Evolutionary conservation across 225 moss, liverwort and hornwort species (phyloP), one percentile per base, ranked within the genome.

Genomic region (Bryoerythrophyllum caledonicum): DNA sequence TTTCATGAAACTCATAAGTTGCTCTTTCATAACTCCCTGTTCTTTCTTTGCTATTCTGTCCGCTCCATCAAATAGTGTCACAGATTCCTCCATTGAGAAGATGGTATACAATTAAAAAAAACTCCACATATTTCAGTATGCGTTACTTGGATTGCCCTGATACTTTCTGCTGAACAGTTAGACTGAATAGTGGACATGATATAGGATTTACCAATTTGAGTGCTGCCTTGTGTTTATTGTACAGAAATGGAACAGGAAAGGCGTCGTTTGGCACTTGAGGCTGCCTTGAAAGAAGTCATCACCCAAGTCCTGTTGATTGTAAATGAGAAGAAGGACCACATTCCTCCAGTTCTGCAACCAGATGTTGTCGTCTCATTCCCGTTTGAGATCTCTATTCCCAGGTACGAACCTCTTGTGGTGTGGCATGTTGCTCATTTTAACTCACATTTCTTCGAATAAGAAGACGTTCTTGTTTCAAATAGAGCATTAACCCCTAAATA

Each of bases 241-340:
- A 27, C 80, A 89, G 90, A 90, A 20, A 70, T 68, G 58, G 91
- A 90, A 68, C 82, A 83, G 56, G 86, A 80, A 40, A 80, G 73
- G 66, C 87, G 91, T 28, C 86, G 90, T 74, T 80, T 82, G 5
- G 77, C 71, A 30, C 81, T 94, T 71, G 93, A 94, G 75, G 82
- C 76, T 63, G 90, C 86, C 32, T 82, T 90, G 10, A 86, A 90
- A 41, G 88, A 90, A 55, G 89, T 91, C 26, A 83, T 90, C 56
- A 75, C 79, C 37, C 91, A 94, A 76, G 71, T 94, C 30, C 61
- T 94, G 60, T 78, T 86, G 67, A 64, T 80, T 74, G 88, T 91
- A 35, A 88, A 94, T 69, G 91, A 94, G 70, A 94, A 91, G 80
- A 91, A 94, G 60, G 93, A 91, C 70, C 91, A 94, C 59, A 94